Evolutionary conservation across 768 basidiomycete genomes (phyloP), one percentile per base, ranked within the genome.

Genomic region (Trametes elegans): DNA sequence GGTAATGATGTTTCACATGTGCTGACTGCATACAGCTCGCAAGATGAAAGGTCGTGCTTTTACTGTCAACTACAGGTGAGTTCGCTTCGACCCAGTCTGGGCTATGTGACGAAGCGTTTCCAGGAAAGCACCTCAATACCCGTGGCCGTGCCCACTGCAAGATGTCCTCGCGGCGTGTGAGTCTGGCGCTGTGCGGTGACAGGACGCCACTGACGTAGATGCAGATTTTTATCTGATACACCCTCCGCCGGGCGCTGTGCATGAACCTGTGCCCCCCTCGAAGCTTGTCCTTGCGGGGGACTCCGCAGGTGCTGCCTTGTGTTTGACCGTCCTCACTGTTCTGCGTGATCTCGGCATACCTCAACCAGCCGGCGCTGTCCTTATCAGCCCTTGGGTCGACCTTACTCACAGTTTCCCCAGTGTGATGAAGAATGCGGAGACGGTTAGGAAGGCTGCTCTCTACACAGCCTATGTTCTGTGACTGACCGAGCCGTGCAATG

Each of bases 321-420:
- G 80, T 29, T 57, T 91, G 13, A 76, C 83, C 1, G 70, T 78
- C 6, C 70, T 91, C 9, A 81, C 85, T 24, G 70, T 84, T 28
- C 71, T 93, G 9, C 78, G 90, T 21, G 91, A 94, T 63, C 71
- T 84, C 46, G 84, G 82, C 5, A 63, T 88, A 7, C 83, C 87
- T 1, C 71, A 82, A 63, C 89, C 90, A 3, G 84, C 88, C 1
- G 91, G 89, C 1, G 88, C 84, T 0, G 81, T 89, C 3, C 72
- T 92, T 21, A 88, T 92, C 59, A 87, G 84, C 53, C 90, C 90
- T 2, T 92, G 90, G 84, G 82, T 87, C 11, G 90, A 93, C 66
- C 72, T 94, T n/a, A 92, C 89, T 0, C 90, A 93, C 63, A 87
- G 82, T 47, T 90, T 94, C 65, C 87, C 88, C 0, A 85, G 83